These are phyloP conservation scores for Eimeria praecox DNA, from an alignment of 169 alveolate species.

Conservation along the genomic window DNA sequence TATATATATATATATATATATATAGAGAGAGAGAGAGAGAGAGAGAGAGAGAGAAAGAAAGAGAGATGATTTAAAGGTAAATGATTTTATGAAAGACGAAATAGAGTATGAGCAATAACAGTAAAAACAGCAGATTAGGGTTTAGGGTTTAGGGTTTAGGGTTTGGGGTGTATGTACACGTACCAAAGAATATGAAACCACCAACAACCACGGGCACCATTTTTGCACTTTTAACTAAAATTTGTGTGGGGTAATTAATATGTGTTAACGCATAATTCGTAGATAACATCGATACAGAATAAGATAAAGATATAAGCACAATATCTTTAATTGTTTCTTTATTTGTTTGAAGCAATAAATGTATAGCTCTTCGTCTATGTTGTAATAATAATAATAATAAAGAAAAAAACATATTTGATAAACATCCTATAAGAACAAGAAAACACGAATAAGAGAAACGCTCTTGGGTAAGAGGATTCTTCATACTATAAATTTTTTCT, in stretches of 20 bases:
- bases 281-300: slow-evolving; percentile 90
- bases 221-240: slow-evolving; percentile 93
- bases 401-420: neutral
- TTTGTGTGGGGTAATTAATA: slow-evolving; percentile 95
- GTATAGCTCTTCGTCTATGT: neutral
- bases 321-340: slow-evolving; percentile 77
- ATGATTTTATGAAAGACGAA: no score
- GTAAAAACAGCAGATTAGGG: neutral
- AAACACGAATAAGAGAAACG: slow-evolving; percentile 53
- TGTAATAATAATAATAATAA: slow-evolving; percentile 30
- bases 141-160: neutral
- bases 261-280: slow-evolving; percentile 91
- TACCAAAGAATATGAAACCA: slow-evolving; percentile 90
- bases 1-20: no score
- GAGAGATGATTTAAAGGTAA: no score
- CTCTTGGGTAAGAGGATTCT: slow-evolving; percentile 4
- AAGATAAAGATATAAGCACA: slow-evolving; percentile 88
- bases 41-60: no score
- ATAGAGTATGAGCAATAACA: neutral
- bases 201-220: slow-evolving; percentile 95
- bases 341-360: slow-evolving; percentile 8
- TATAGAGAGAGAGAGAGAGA: no score
- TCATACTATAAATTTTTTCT: slow-evolving; percentile 60
- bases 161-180: slow-evolving; percentile 53
- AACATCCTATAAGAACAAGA: slow-evolving; percentile 31